Percentiles rank a stretch among this genome's conserved stretches.
Conservation (phyloP, 164 flowering plant species). For the Pachysandra terminalis region DNA sequence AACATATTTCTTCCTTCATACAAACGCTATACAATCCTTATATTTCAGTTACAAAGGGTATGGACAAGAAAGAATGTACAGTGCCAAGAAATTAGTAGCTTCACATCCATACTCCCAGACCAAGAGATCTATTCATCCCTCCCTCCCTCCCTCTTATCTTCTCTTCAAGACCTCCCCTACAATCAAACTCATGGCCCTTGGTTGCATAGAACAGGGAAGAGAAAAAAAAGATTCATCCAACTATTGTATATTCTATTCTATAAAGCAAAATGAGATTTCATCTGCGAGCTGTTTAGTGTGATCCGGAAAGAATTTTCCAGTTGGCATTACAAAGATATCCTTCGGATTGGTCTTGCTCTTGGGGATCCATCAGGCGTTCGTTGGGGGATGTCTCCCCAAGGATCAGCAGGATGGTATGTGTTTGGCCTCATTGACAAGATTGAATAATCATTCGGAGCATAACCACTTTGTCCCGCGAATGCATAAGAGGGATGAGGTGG, state of each 20-base stretch:
- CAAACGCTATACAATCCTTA: not conserved
- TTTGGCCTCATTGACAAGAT: conserved; percentile 8
- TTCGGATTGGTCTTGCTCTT: conserved; percentile 1
- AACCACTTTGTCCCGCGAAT: conserved; percentile 22
- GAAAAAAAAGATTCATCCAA: too few species aligned
- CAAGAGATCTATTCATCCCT: not conserved
- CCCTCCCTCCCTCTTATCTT: too few species aligned
- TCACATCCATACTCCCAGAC: not conserved
- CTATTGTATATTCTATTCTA: too few species aligned
- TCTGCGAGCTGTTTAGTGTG: not conserved
- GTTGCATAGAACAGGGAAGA: too few species aligned
- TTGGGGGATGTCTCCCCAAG: conserved; percentile 13
- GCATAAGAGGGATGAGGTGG: conserved; percentile 62
- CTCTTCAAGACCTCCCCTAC: not conserved
- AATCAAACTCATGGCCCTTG: not conserved
- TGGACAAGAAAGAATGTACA: not conserved
- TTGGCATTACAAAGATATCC: not conserved
- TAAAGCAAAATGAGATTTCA: not conserved
- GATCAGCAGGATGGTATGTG: conserved; percentile 10
- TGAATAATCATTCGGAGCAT: conserved; percentile 8
- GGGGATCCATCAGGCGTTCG: conserved; percentile 22
- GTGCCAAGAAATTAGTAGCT: not conserved
- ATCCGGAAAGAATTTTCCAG: not conserved
- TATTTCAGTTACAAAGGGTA: not conserved
- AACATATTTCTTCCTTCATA: too few species aligned